Conservation (phyloP, 2,329 filamentous ascomycete species). For the Pestalotiopsis sp. region DNA sequence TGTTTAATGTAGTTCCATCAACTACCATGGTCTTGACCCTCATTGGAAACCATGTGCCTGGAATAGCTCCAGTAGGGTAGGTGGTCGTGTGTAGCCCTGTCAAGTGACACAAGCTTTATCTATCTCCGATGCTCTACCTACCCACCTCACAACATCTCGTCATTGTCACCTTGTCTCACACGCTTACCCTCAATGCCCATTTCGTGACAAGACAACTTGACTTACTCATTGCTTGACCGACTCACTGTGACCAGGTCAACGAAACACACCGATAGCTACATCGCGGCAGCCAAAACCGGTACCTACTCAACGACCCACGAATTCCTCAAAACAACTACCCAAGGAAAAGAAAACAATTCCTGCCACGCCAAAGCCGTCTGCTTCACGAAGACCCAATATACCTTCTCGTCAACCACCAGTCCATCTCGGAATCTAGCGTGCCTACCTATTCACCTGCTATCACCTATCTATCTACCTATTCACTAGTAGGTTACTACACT, state of each 20-base stretch:
- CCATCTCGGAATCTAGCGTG: too few species aligned
- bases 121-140: background rate
- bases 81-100: background rate
- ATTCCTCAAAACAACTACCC: too few species aligned
- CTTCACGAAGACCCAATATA: too few species aligned
- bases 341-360: too few species aligned
- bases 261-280: too few species aligned
- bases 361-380: too few species aligned
- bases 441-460: too few species aligned
- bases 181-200: background rate
- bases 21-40: background rate
- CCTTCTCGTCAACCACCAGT: too few species aligned
- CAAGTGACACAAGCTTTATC: constrained; percentile 3
- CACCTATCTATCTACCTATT: too few species aligned
- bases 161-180: background rate
- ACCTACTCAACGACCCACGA: too few species aligned
- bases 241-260: too few species aligned
- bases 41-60: background rate
- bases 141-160: background rate
- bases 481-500: background rate
- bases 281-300: too few species aligned
- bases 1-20: background rate
- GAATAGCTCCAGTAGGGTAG: background rate
- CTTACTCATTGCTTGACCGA: background rate
- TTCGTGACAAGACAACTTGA: background rate